Conservation (phyloP, 768 basidiomycete species). For the Rhodosporidiobolus sp. region DNA sequence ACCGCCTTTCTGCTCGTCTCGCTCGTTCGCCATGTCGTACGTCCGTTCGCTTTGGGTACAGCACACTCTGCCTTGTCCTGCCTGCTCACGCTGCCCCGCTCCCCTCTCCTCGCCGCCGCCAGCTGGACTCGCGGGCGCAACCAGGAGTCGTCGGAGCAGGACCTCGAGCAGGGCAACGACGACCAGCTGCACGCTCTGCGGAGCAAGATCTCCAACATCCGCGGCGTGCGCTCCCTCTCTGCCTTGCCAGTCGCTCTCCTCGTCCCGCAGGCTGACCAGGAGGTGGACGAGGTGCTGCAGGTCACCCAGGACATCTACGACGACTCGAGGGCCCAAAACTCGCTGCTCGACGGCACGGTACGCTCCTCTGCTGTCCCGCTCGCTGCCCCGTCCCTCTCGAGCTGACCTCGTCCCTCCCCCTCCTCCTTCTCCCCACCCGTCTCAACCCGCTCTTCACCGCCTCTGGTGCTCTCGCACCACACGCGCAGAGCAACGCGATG, state of each 20-base stretch:
- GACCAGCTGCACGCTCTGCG: conserved; percentile 43
- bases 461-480: neutral
- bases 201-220: conserved; percentile 42
- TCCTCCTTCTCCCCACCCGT: neutral
- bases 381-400: too few relatives aligned
- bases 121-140: conserved; percentile 13
- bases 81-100: neutral
- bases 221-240: conserved; percentile 38
- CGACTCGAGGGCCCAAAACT: conserved; percentile 42
- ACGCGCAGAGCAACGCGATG: conserved; percentile 30
- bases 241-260: too few relatives aligned
- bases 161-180: conserved; percentile 45
- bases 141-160: conserved; percentile 17
- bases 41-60: neutral
- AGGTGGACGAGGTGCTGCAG: conserved; percentile 15
- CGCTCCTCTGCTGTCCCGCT: neutral
- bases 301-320: conserved; percentile 45
- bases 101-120: neutral
- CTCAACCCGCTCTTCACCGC: neutral
- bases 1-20: neutral
- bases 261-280: neutral
- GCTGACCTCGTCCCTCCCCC: neutral
- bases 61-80: too few relatives aligned
- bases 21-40: neutral
- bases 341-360: conserved; percentile 34